Conservation (phyloP, 2,329 filamentous ascomycete genomes). For the Exophiala viscosa region DNA sequence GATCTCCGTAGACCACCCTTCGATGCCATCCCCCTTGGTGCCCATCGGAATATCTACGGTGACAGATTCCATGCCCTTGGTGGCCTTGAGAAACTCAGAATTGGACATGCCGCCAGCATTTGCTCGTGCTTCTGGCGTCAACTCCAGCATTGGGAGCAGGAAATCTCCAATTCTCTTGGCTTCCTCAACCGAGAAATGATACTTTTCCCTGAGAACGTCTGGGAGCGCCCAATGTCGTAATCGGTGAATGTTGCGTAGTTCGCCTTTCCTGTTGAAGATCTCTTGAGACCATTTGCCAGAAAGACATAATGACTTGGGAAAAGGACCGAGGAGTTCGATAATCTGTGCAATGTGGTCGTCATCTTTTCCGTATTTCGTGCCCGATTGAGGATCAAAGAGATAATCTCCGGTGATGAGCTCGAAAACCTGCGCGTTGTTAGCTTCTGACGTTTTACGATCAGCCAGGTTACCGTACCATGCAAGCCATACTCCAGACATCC, state of each 20-base stretch:
- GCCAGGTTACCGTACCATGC: conserved; percentile 67
- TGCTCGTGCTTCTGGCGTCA: conserved; percentile 80
- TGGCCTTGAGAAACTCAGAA: conserved; percentile 76
- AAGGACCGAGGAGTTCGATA: conserved; percentile 90
- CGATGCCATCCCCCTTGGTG: conserved; percentile 83
- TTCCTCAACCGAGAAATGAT: conserved; percentile 86
- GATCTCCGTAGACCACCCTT: conserved; percentile 86
- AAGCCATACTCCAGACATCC: conserved; percentile 99
- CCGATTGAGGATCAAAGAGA: conserved; percentile 95
- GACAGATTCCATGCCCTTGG: conserved; percentile 80
- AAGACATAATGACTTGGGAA: conserved; percentile 86
- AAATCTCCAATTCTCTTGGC: conserved; percentile 76
- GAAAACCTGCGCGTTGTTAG: conserved; percentile 63
- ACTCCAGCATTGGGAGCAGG: conserved; percentile 82
- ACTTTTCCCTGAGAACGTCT: conserved; percentile 92
- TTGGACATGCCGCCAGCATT: conserved; percentile 95
- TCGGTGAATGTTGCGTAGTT: conserved; percentile 94
- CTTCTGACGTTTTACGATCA: not conserved
- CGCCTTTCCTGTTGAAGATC: conserved; percentile 96
- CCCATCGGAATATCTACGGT: conserved; percentile 74
- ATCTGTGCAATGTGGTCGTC: conserved; percentile 99
- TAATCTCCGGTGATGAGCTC: conserved; percentile 98
- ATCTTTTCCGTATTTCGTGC: conserved; percentile 98
- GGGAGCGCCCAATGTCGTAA: conserved; percentile 92
- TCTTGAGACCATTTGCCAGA: conserved; percentile 97